Evolutionary conservation across 768 basidiomycete genomes (phyloP).

Genomic region (Rhodotorula paludigena): DNA sequence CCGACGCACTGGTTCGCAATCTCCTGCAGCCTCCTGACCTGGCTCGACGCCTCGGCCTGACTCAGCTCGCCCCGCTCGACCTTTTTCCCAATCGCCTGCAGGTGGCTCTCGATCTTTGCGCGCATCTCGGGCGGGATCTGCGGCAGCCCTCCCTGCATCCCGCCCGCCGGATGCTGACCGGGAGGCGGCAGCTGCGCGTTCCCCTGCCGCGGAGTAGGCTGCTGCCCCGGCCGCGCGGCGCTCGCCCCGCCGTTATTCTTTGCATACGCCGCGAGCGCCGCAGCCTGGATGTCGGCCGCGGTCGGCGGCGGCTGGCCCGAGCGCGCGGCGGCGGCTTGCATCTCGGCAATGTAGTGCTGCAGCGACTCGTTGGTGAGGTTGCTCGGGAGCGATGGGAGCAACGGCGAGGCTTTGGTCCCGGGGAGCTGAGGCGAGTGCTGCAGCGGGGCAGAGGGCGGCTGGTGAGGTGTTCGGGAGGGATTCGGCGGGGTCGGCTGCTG

Average conservation of each 20-base stretch:
- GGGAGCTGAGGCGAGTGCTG: slow-evolving; percentile 5
- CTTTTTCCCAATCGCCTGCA: slow-evolving; percentile 12
- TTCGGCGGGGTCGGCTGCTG: slow-evolving; percentile 10
- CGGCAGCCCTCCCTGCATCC: slow-evolving; percentile 1
- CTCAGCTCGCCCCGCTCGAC: slow-evolving; percentile 4
- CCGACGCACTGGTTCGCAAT: slow-evolving; percentile 24
- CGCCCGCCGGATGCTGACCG: no score
- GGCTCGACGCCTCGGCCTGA: slow-evolving; percentile 18
- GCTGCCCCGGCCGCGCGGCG: background rate
- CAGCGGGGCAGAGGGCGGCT: background rate
- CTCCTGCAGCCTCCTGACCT: slow-evolving; percentile 28
- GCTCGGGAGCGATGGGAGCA: slow-evolving; percentile 4
- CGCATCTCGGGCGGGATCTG: slow-evolving; percentile 29
- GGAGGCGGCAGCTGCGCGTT: background rate
- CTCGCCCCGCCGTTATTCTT: background rate
- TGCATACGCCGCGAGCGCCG: slow-evolving; percentile 13
- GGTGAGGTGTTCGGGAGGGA: background rate
- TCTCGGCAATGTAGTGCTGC: slow-evolving; percentile 23
- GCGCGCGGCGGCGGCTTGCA: slow-evolving; percentile 12
- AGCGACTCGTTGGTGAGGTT: slow-evolving; percentile 20
- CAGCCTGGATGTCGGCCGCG: slow-evolving; percentile 21
- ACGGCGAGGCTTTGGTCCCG: background rate
- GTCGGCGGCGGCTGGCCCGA: slow-evolving; percentile 22
- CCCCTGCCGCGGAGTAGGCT: background rate
- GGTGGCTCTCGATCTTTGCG: slow-evolving; percentile 21